Percentiles rank a stretch among this genome's conserved stretches.
Conservation (phyloP, 176 grass and related monocot genomes). For the Stipa capillata region DNA sequence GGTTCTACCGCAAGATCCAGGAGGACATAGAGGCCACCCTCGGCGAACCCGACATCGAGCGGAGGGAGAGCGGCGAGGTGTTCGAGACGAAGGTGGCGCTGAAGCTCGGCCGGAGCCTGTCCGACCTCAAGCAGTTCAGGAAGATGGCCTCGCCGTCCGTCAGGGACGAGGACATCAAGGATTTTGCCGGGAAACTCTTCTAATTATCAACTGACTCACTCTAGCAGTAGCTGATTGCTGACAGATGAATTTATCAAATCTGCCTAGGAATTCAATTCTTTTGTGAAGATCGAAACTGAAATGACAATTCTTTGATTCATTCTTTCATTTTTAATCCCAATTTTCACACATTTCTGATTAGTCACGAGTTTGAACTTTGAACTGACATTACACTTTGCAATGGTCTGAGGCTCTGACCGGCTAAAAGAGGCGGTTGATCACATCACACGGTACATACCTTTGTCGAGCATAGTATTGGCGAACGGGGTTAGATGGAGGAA, state of each 20-base stretch:
- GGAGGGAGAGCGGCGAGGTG: conserved; percentile 47
- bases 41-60: conserved; percentile 11
- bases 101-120: too few relatives aligned
- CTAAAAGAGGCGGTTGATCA: neutral
- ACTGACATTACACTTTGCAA: neutral
- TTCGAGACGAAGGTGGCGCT: too few relatives aligned
- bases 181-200: too few relatives aligned
- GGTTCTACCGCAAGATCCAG: conserved; percentile 25
- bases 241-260: too few relatives aligned
- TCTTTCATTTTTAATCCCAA: neutral
- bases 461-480: too few relatives aligned
- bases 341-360: neutral
- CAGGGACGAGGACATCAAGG: conserved; percentile 27
- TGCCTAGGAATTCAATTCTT: neutral
- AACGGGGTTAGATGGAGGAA: neutral
- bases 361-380: neutral
- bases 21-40: conserved; percentile 34
- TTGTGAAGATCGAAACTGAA: neutral
- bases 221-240: neutral
- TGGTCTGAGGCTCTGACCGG: neutral
- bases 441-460: neutral
- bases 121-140: conserved; percentile 19
- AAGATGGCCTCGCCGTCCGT: conserved; percentile 5
- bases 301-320: conserved; percentile 3
- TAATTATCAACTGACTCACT: too few relatives aligned